These are phyloP conservation scores for Porphyrellus cyaneotinctus DNA, from an alignment of 768 basidiomycete species.

Conservation along the genomic window DNA sequence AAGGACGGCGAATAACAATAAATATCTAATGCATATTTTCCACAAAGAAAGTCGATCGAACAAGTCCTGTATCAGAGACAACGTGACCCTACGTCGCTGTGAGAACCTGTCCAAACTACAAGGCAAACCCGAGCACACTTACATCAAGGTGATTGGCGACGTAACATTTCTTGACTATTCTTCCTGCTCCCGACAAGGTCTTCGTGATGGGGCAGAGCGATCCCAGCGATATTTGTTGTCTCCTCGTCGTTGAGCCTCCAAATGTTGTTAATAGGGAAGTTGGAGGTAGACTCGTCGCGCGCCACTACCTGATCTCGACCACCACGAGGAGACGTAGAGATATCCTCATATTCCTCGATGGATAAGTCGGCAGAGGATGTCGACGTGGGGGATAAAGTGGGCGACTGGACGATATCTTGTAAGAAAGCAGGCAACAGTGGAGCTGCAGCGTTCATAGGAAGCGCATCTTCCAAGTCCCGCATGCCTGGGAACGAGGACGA, in stretches of 20 bases:
- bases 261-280: slow-evolving; percentile 47
- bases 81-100: background rate
- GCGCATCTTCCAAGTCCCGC: slow-evolving; percentile 20
- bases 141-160: slow-evolving; percentile 27
- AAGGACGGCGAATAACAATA: slow-evolving; percentile 30
- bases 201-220: slow-evolving; percentile 44
- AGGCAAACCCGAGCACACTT: slow-evolving; percentile 1
- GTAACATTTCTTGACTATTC: slow-evolving; percentile 36
- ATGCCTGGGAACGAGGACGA: slow-evolving; percentile 36
- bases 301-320: slow-evolving; percentile 26
- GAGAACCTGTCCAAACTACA: background rate
- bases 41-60: slow-evolving; percentile 11
- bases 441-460: slow-evolving; percentile 33
- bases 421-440: slow-evolving; percentile 76
- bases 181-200: slow-evolving; percentile 39
- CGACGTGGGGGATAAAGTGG: slow-evolving; percentile 60
- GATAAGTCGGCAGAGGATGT: slow-evolving; percentile 65
- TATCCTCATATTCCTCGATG: slow-evolving; percentile 51
- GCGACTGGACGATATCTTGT: slow-evolving; percentile 68
- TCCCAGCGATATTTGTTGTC: slow-evolving; percentile 49
- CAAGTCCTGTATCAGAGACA: slow-evolving; percentile 6
- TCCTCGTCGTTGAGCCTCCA: slow-evolving; percentile 76
- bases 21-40: slow-evolving; percentile 27
- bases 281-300: slow-evolving; percentile 27
- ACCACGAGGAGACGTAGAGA: slow-evolving; percentile 25